Percentiles rank a stretch among this genome's conserved stretches.
phyloP scores from a whole-genome alignment of 306 rosid genomes.

The Prunus padus region DNA sequence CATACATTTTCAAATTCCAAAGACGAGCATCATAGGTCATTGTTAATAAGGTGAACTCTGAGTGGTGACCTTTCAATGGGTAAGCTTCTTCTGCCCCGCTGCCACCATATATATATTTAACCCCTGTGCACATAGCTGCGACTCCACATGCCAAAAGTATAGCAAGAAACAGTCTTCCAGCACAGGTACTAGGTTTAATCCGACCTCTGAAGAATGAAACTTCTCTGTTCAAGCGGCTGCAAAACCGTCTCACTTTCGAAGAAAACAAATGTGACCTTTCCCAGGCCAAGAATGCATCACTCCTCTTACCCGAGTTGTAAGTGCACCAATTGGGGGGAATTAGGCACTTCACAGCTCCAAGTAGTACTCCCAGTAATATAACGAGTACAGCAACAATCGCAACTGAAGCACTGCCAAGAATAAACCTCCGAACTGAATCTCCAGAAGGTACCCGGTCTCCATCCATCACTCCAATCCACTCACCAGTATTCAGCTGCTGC shows the following conservation, averaged over 20 bases:
- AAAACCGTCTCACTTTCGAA: constrained; percentile 66
- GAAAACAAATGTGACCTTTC: constrained; percentile 63
- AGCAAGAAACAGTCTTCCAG: constrained; percentile 75
- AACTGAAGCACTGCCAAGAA: constrained; percentile 75
- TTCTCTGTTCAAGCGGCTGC: constrained; percentile 77
- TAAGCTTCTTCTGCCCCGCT: constrained; percentile 89
- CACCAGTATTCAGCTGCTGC: constrained; percentile 75
- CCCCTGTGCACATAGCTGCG: constrained; percentile 74
- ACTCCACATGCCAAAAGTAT: constrained; percentile 56
- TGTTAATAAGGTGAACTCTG: constrained; percentile 88
- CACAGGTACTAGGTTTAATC: constrained; percentile 68
- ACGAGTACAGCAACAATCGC: constrained; percentile 62
- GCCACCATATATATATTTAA: constrained; percentile 79
- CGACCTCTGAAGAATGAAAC: constrained; percentile 65
- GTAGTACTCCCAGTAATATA: constrained; percentile 64
- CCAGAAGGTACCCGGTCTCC: constrained; percentile 98
- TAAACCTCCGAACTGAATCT: constrained; percentile 59
- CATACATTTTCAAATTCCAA: constrained; percentile 92
- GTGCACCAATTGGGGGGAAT: constrained; percentile 79
- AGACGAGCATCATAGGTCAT: constrained; percentile 98
- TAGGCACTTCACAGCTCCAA: constrained; percentile 82
- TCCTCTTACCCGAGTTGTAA: constrained; percentile 59
- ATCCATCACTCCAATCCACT: constrained; percentile 92
- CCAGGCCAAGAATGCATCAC: constrained; percentile 53
- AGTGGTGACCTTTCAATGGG: constrained; percentile 64